Base-by-base conservation (phyloP, 805 yeast species). In the Millerozyma miso region DNA sequence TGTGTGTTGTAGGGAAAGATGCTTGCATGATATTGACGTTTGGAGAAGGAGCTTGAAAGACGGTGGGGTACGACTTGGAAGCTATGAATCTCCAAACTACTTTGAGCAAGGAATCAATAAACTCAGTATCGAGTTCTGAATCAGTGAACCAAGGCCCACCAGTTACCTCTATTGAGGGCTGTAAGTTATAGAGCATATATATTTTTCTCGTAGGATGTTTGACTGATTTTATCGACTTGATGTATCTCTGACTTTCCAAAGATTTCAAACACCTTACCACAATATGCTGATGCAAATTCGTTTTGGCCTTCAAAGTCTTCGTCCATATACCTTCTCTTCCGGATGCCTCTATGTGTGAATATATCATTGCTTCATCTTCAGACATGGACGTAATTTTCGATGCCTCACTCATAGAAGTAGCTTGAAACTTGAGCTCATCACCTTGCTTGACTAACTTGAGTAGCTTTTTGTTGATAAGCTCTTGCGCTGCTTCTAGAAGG, bases 141-240 rank as follows among this genome's bases (percentile, higher is more conserved):
- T 93, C 99, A 0, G 97, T 89, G 59, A 90, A 93, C 99, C 99
- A 93, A 3, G 98, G 98, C 4, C 99, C 99, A 50, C 99, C 99
- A 0, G 98, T 93, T 32, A 93, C 93, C 51, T 91, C 98, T 26
- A 88, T 83, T 3, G 95, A 85, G 4, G 99, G 99, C 59, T 89
- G 96, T 51, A 93, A 69, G 57, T 88, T 83, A 60, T 90, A 91
- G 41, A 93, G 73, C 98, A 93, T 93, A 64, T 91, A 95, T 29
- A 93, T 91, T 58, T 93, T 93, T 50, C 99, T 76, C 1, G 97
- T 91, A 12, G 98, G 97, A 62, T 79, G 82, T 45, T 87, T 91
- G 26, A 93, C 98, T 18, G 88, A 80, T 59, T 93, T 91, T 58
- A 93, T 88, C 47, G 86, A 77, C 61, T 93, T 93, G 62, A 95